These are phyloP conservation scores for Ceratobasidium sp. DNA, from an alignment of 1,284 basidiomycete genomes.

Conservation along the genomic window DNA sequence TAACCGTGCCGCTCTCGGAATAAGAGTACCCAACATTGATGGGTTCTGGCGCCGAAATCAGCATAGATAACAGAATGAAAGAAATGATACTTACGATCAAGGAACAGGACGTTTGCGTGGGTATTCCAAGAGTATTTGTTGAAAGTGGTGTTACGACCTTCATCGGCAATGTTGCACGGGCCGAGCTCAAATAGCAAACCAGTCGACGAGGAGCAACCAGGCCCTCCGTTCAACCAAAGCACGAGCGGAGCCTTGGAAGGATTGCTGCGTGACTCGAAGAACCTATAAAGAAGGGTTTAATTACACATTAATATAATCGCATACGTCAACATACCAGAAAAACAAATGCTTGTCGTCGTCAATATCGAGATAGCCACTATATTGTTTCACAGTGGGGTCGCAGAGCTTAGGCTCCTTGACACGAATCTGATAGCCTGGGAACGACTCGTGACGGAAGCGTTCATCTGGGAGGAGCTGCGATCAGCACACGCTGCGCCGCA, in stretches of 20 bases:
- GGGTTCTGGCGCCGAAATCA: conserved; percentile 56
- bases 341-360: conserved; percentile 86
- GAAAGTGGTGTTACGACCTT: conserved; percentile 72
- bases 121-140: conserved; percentile 85
- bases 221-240: conserved; percentile 82
- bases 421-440: conserved; percentile 45
- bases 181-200: conserved; percentile 89
- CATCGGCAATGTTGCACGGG: conserved; percentile 77
- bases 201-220: conserved; percentile 64
- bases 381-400: conserved; percentile 84
- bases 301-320: not conserved
- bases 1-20: conserved; percentile 73
- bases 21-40: conserved; percentile 92
- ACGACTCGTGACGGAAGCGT: conserved; percentile 45
- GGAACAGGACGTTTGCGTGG: conserved; percentile 69
- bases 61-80: conserved; percentile 6
- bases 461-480: conserved; percentile 40
- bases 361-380: conserved; percentile 91
- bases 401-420: conserved; percentile 70
- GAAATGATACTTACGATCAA: conserved; percentile 64
- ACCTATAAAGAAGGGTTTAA: conserved; percentile 60
- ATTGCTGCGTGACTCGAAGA: conserved; percentile 82
- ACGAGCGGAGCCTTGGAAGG: conserved; percentile 78
- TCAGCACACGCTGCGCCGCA: conserved; percentile 23
- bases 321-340: conserved; percentile 69